Base-by-base conservation (phyloP, 139 green algal species). In the Pedinophyceae sp. region DNA sequence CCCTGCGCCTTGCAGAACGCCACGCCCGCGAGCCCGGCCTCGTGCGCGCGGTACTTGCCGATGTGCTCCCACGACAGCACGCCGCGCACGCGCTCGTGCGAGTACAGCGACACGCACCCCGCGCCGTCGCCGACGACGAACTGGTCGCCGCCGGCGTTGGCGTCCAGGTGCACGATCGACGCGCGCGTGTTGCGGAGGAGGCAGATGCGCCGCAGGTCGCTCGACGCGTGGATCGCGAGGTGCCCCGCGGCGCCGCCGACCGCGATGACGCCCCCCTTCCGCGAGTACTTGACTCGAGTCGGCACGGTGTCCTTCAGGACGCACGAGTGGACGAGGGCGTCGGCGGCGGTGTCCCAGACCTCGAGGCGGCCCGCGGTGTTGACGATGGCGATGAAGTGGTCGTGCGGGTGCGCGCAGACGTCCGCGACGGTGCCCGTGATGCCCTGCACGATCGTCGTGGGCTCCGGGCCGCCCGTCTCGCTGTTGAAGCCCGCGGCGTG, bases 61-160 rank as follows among this genome's bases (percentile, higher is more conserved):
- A 85, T 61, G 46, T 72, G 70, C 62, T 89, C 81, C 75, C 78
- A 82, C 3, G 67, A 58, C 59, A 65, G 65, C 22, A 55, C 65
- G 40, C 67, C 53, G 54, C 72, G 75, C 59, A 70, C 67, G 2
- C 71, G 71, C 65, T 75, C 46, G 34, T 67, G 55, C 5, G 57
- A 58, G 43, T 78, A 77, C 52, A 86, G 58, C 28, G 68, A 38
- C 30, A 85, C 61, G 40, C 60, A 53, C 38, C 51, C 29, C 2
- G 48, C 48, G 1, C 38, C 60, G 45, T 75, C 71, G 49, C 58
- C 64, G 10, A 59, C 55, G 34, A 74, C 77, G 26, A 82, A 58
- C 52, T 70, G 60, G 19, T 41, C 34, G 34, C 34, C 34, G 34
- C 34, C 34, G 10, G 13, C 10, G 10, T 7, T 13, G 10, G 34